phyloP scores from a whole-genome alignment of 2,329 filamentous ascomycete genomes.

The Aspergillus pseudoterreus region DNA sequence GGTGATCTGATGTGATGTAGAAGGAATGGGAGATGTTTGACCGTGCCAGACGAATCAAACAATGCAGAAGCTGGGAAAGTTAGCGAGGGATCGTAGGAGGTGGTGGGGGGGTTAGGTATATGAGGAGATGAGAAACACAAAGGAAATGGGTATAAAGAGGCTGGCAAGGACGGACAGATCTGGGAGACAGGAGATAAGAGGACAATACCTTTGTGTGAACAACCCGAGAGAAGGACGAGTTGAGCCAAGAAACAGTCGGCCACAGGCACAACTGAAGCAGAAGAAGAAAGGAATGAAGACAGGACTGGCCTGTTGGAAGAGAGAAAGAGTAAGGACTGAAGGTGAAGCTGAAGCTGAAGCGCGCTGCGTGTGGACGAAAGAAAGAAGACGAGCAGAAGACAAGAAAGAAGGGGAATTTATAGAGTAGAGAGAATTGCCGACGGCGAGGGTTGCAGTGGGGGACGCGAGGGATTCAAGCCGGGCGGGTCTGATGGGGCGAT shows the following conservation, averaged over 20 bases:
- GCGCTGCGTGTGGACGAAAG: slow-evolving; percentile 19
- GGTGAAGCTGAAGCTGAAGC: slow-evolving; percentile 5
- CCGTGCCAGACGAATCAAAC: slow-evolving; percentile 35
- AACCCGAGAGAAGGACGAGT: slow-evolving; percentile 1
- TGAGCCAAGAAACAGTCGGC: slow-evolving; percentile 29
- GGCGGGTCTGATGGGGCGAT: no score
- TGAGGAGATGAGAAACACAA: neutral
- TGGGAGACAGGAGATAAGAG: neutral
- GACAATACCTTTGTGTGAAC: slow-evolving; percentile 27
- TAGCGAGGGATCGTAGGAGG: slow-evolving; percentile 2
- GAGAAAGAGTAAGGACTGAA: slow-evolving; percentile 15
- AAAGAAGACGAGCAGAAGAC: slow-evolving; percentile 6
- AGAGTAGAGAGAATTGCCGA: neutral
- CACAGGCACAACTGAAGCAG: slow-evolving; percentile 30
- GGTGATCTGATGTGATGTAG: slow-evolving; percentile 16
- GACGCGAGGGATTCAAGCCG: no score
- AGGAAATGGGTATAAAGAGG: neutral
- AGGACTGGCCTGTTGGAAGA: slow-evolving; percentile 32
- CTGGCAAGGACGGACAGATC: neutral
- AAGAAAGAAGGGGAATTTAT: neutral
- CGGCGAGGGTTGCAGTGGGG: no score
- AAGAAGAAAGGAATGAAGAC: slow-evolving; percentile 19
- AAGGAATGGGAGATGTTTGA: slow-evolving; percentile 20
- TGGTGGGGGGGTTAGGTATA: neutral
- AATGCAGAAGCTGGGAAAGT: slow-evolving; percentile 4